Evolutionary conservation across 768 basidiomycete genomes (phyloP), one percentile per base, ranked within the genome.

Genomic region (Russula griseocarnosa): DNA sequence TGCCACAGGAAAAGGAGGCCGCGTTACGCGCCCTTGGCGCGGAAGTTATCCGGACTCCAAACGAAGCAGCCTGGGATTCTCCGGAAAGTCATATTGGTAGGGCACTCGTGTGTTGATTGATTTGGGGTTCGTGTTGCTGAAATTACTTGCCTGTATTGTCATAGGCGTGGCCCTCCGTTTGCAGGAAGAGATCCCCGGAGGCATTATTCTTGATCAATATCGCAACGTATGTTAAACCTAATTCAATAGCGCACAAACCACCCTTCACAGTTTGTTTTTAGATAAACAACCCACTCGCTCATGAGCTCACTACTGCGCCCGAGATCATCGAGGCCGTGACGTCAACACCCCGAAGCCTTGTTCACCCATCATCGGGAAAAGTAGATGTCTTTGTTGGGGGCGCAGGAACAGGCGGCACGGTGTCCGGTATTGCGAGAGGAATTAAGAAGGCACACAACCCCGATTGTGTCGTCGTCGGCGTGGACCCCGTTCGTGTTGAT

Each of bases 341-440:
- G 5, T 82, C 83, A 1, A 89, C 86, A 1, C 87, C 84, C 10
- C 85, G 86, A 28, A 86, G 83, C 0, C 68, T 75, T 7, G 72
- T 73, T 16, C 79, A 74, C 55, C 85, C 84, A 0, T 91, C 89
- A 0, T 87, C 86, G 36, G 80, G 81, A 55, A 87, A 88, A 72
- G 85, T 98, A 26, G 88, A 95, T 71, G 87, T 85, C 2, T 77
- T 98, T 55, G 75, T 97, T 24, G 92, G 87, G 9, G 86, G 92
- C 3, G 92, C 95, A 11, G 97, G 97, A 16, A 99, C 97, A 2
- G 96, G 97, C 16, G 96, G 96, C 13, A 98, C 96, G 0, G 77
- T 99, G 65, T 92, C 91, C n/a, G 96, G 96, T 2, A 73, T 91
- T 54, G 87, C 91, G 20, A 81, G 86, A 18, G 88, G 88, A 3